Conservation (phyloP, 176 grass and related monocot species). For the Metroxylon sagu region DNA sequence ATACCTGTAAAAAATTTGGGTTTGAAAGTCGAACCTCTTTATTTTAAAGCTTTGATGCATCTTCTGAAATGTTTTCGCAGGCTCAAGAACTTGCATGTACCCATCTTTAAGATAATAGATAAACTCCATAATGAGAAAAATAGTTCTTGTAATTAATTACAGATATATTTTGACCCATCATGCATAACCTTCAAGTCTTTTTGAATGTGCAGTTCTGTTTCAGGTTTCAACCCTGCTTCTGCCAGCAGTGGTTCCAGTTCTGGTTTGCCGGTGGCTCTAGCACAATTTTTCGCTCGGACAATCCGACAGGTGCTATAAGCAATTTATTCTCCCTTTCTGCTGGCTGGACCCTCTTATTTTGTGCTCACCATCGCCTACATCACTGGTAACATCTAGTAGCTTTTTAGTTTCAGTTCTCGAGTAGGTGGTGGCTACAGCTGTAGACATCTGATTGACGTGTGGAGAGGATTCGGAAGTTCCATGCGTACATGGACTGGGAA, state of each 20-base stretch:
- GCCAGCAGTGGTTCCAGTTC: constrained; percentile 18
- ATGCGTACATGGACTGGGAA: too few species aligned
- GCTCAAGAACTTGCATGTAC: too few species aligned
- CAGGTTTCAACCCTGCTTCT: background rate
- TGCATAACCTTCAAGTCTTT: background rate
- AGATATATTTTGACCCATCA: too few species aligned
- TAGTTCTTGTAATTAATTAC: too few species aligned
- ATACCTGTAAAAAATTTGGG: too few species aligned
- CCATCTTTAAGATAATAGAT: too few species aligned
- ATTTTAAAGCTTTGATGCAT: too few species aligned
- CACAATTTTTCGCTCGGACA: constrained; percentile 44
- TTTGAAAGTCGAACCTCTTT: too few species aligned
- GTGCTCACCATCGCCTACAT: constrained; percentile 38
- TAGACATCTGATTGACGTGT: constrained; percentile 2
- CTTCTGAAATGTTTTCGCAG: constrained; percentile 43
- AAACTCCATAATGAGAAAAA: too few species aligned
- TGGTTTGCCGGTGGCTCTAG: constrained; percentile 39
- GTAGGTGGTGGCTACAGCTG: background rate
- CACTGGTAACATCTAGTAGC: constrained; percentile 13
- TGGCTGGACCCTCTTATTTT: constrained; percentile 31
- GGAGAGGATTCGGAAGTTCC: background rate
- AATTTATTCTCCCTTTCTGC: constrained; percentile 19
- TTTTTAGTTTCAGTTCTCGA: constrained; percentile 5
- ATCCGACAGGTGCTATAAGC: constrained; percentile 27
- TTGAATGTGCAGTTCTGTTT: constrained; percentile 26